A percentile compares a stretch with the other conserved stretches of the same genome.
phyloP scores from a whole-genome alignment of 2,329 filamentous ascomycete species.

The Phialocephala sp. region DNA sequence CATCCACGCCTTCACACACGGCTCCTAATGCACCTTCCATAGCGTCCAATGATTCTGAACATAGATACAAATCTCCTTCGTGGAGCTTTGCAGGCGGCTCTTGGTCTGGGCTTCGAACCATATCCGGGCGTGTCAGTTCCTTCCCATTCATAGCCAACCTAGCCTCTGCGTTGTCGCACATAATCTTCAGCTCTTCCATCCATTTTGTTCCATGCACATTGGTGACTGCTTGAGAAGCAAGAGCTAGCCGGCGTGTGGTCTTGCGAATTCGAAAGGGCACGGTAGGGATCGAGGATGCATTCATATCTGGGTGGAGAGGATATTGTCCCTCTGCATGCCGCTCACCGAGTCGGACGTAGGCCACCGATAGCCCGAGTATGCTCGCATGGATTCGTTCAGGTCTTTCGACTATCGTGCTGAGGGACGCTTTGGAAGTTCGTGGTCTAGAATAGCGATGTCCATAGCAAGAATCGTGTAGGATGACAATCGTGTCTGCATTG shows the following conservation, averaged over 20 bases:
- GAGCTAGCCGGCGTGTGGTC: conserved; percentile 71
- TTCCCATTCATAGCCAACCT: conserved; percentile 79
- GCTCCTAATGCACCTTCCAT: conserved; percentile 92
- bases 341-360: conserved; percentile 89
- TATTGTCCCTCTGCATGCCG: conserved; percentile 74
- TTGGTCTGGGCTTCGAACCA: conserved; percentile 56
- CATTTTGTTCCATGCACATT: conserved; percentile 90
- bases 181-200: conserved; percentile 88
- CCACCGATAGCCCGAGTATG: conserved; percentile 80
- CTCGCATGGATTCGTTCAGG: conserved; percentile 89
- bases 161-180: conserved; percentile 82
- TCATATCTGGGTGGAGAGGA: conserved; percentile 68
- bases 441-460: conserved; percentile 90
- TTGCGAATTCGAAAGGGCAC: conserved; percentile 87
- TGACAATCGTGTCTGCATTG: conserved; percentile 72
- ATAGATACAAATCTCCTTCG: conserved; percentile 90
- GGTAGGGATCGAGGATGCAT: conserved; percentile 55
- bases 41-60: conserved; percentile 81
- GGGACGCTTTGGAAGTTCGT: conserved; percentile 71
- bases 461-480: conserved; percentile 93
- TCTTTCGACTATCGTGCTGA: conserved; percentile 87
- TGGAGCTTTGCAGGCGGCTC: conserved; percentile 65
- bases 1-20: conserved; percentile 90
- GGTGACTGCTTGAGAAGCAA: conserved; percentile 79
- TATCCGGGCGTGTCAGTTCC: conserved; percentile 74